phyloP scores from a whole-genome alignment of 169 alveolate species.

The Eimeria praecox region DNA sequence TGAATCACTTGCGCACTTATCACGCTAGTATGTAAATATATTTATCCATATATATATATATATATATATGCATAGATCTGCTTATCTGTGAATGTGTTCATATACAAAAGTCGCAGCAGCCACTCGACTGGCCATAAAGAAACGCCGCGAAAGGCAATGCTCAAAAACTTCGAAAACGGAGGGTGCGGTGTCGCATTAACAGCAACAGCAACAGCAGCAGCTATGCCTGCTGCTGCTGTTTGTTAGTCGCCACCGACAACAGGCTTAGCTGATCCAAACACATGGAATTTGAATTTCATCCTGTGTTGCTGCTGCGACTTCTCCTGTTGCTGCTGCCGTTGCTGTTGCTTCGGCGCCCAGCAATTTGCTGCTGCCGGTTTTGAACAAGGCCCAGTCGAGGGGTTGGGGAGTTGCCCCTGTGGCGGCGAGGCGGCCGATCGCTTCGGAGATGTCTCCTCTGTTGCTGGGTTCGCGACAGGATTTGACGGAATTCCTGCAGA shows the following conservation, averaged over 20 bases:
- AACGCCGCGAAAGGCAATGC: neutral
- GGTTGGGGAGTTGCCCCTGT: neutral
- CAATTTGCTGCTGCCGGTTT: neutral
- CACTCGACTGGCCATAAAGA: neutral
- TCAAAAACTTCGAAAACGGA: neutral
- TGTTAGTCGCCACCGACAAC: neutral
- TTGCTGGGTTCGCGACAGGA: neutral
- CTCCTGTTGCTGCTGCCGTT: neutral
- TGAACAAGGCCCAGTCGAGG: neutral
- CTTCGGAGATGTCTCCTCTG: constrained; percentile 1
- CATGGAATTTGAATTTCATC: neutral
- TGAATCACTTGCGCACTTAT: neutral
- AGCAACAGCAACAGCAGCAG: neutral
- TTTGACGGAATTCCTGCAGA: constrained; percentile 22
- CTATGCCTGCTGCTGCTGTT: neutral
- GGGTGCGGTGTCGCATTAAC: neutral
- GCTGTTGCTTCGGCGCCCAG: neutral
- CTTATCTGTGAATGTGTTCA: neutral
- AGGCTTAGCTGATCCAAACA: neutral
- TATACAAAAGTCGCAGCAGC: neutral
- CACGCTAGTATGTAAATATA: neutral
- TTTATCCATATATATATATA: neutral
- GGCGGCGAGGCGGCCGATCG: neutral
- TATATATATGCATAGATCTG: neutral
- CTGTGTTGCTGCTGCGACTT: neutral